Percentiles rank a stretch among this genome's conserved stretches.
These are phyloP conservation scores for Massarina eburnea DNA, from an alignment of 2,329 filamentous ascomycete species.

Conservation along the genomic window DNA sequence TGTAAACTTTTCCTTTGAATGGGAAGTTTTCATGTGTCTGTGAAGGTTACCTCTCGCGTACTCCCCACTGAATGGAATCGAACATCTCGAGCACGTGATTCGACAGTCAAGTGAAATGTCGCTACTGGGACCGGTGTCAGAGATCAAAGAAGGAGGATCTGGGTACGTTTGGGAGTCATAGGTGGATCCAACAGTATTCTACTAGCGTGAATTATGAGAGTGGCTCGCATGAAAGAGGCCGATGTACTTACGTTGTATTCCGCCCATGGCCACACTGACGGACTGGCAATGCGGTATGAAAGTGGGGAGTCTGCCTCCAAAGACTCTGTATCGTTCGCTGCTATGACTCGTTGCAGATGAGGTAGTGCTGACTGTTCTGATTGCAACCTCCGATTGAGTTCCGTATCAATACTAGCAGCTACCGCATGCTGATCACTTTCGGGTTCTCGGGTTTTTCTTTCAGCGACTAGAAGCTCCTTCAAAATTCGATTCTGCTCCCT, in stretches of 20 bases:
- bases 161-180: not conserved
- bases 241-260: not conserved
- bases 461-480: not conserved
- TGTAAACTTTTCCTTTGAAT: not conserved
- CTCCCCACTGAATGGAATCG: not conserved
- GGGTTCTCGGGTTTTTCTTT: not conserved
- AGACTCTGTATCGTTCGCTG: not conserved
- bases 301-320: too few relatives aligned
- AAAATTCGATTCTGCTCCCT: not conserved
- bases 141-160: not conserved
- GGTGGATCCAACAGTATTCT: not conserved
- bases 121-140: not conserved
- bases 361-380: not conserved
- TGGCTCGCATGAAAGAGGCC: not conserved
- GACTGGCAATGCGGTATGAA: not conserved
- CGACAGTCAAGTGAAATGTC: not conserved
- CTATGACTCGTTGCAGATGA: too few relatives aligned
- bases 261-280: not conserved
- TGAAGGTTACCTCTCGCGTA: constrained; percentile 4
- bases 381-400: not conserved
- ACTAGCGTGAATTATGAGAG: not conserved
- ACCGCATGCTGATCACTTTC: not conserved
- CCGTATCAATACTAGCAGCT: not conserved
- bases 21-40: not conserved
- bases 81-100: not conserved